Evolutionary conservation across 1,284 basidiomycete genomes (phyloP).

Genomic region (Austroboletus niveus): DNA sequence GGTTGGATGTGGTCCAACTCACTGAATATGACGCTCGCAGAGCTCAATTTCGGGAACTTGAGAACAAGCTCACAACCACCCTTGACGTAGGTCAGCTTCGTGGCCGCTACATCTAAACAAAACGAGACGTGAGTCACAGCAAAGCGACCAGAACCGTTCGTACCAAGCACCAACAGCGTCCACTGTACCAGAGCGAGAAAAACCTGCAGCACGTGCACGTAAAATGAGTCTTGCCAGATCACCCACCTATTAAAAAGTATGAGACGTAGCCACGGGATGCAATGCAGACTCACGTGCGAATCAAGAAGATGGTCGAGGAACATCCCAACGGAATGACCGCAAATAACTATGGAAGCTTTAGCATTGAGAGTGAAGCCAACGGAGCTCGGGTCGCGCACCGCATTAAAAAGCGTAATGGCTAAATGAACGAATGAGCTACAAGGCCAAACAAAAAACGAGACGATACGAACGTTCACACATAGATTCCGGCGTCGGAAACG

Average conservation of each 20-base stretch:
- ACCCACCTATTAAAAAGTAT: slow-evolving; percentile 17
- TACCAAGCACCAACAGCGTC: slow-evolving; percentile 13
- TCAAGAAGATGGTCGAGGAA: slow-evolving; percentile 21
- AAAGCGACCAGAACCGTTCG: background rate
- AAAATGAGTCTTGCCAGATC: slow-evolving; percentile 21
- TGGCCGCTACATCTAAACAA: slow-evolving; percentile 2
- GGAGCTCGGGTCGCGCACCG: slow-evolving; percentile 3
- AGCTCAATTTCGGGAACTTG: background rate
- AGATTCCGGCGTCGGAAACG: slow-evolving; percentile 1
- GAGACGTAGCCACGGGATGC: background rate
- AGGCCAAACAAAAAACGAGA: background rate
- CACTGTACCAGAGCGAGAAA: slow-evolving; percentile 19
- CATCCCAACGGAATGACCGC: slow-evolving; percentile 16
- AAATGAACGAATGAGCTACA: background rate
- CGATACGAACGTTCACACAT: slow-evolving; percentile 11
- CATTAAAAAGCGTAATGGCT: slow-evolving; percentile 1
- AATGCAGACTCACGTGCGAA: slow-evolving; percentile 23
- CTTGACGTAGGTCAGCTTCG: background rate
- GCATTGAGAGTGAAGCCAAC: background rate
- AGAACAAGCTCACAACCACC: slow-evolving; percentile 1
- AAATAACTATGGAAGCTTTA: slow-evolving; percentile 7
- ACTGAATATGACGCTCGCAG: slow-evolving; percentile 16
- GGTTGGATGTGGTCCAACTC: background rate
- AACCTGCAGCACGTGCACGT: slow-evolving; percentile 10
- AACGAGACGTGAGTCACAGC: background rate